Conservation (phyloP, 768 basidiomycete species). For the Collybia sp. region DNA sequence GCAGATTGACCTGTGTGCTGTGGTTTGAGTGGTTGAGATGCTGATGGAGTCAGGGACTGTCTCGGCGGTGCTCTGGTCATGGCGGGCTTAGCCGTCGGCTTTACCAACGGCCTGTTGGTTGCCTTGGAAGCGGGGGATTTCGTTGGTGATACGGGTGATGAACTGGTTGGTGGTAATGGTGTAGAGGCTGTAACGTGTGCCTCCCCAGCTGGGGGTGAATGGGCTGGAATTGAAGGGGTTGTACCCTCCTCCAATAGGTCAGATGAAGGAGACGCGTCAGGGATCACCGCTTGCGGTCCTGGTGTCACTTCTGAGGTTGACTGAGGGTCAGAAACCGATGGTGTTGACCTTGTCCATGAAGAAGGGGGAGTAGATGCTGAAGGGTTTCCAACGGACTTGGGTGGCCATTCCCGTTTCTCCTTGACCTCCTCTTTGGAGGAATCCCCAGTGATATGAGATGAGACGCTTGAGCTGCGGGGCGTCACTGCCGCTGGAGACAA, state of each 20-base stretch:
- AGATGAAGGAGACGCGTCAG: conserved; percentile 9
- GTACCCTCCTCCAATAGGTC: conserved; percentile 6
- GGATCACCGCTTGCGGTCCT: conserved; percentile 9
- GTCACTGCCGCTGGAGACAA: conserved; percentile 29
- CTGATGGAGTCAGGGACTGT: conserved; percentile 4
- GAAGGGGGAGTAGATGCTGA: conserved; percentile 31
- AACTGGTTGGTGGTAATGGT: conserved; percentile 17
- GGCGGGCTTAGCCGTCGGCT: conserved; percentile 14
- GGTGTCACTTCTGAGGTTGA: conserved; percentile 12
- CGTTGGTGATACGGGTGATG: conserved; percentile 12
- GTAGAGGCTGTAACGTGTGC: conserved; percentile 6
- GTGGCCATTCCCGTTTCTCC: conserved; percentile 79
- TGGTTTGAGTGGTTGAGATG: conserved; percentile 20
- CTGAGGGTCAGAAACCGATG: conserved; percentile 22
- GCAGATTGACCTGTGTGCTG: conserved; percentile 39
- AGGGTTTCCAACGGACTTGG: conserved; percentile 31
- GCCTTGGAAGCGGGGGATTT: conserved; percentile 13
- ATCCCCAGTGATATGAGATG: conserved; percentile 61
- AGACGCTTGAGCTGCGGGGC: conserved; percentile 62
- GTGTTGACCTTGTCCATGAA: conserved; percentile 16
- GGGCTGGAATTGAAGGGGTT: conserved; percentile 5
- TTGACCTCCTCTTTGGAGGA: conserved; percentile 61
- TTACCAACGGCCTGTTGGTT: conserved; percentile 18
- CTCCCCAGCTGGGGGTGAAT: conserved; percentile 5
- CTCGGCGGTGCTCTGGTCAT: conserved; percentile 10